Base-by-base conservation (phyloP, 306 rosid species). In the Prunus dulcis region DNA sequence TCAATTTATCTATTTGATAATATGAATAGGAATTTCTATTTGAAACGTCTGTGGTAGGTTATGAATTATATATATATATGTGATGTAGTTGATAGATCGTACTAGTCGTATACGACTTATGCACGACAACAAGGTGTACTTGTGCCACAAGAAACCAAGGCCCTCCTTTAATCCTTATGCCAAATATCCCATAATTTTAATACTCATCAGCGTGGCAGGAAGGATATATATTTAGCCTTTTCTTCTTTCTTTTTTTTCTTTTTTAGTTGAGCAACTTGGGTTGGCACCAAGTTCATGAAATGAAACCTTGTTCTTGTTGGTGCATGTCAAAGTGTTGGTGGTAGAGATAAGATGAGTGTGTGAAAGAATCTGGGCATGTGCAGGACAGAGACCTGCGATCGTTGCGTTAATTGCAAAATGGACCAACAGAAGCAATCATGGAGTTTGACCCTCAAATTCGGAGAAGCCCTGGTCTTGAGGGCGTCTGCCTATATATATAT, bases 331-430 rank as follows among this genome's bases (percentile, higher is more conserved):
- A 4, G 13, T 49, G 52, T 49, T 49, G 52, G 52, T 49, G 52
- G 10, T 12, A 14, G 17, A 49, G 52, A 49, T 49, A 18, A 52
- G 20, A 3, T 13, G 43, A 2, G 45, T 28, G 20, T 27, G 49
- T 18, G 49, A 19, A 17, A 64, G 69, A 64, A 64, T 64, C 77
- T 72, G 15, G 38, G 50, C 82, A 74, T 57, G 73, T 52, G 79
- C 34, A 58, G 32, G 64, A 58, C 15, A 32, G 15, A 25, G n/a
- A 30, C 5, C 49, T 45, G 43, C 43, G 43, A 38, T 52, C 20
- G 74, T 55, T 76, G 43, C 22, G 12, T 15, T 47, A 13, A 9
- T 25, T 9, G 22, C 38, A 45, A 30, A 68, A 34, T 66, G 63
- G 20, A 79, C 41, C 17, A 43, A 56, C 60, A 20, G 32, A 43